Percentiles rank a stretch among this genome's conserved stretches.
Conservation (phyloP, 139 green algal genomes). For the Tetradesmus obliquus region DNA sequence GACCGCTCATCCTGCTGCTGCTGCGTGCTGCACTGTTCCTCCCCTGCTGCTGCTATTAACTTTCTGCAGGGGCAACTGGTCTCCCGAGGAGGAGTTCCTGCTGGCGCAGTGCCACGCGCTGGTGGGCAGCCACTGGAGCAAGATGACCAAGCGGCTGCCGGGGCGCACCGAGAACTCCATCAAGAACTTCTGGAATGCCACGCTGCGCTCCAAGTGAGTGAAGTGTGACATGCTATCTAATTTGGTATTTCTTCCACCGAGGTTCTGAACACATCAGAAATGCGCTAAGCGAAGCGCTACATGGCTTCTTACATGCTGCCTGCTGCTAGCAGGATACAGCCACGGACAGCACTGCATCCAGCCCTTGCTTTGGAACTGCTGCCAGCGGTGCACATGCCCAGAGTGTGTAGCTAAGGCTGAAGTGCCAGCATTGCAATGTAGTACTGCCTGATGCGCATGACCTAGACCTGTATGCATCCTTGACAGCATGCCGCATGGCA, state of each 20-base stretch:
- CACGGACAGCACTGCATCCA: too few relatives aligned
- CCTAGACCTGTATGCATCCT: too few relatives aligned
- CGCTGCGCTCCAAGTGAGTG: constrained; percentile 48
- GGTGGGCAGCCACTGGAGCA: constrained; percentile 52
- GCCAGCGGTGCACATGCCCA: too few relatives aligned
- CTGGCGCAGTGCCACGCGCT: constrained; percentile 48
- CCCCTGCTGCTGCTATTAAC: neutral
- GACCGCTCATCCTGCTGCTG: neutral
- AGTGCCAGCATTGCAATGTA: too few relatives aligned
- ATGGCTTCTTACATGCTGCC: neutral
- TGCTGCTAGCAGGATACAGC: too few relatives aligned
- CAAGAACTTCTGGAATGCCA: constrained; percentile 83
- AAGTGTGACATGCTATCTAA: neutral
- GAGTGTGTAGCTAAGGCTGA: too few relatives aligned
- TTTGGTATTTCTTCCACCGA: neutral
- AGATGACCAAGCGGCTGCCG: constrained; percentile 65
- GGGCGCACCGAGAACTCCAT: constrained; percentile 80
- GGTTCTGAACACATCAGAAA: too few relatives aligned
- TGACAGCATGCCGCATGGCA: too few relatives aligned
- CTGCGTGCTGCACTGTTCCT: neutral
- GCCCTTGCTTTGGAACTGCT: too few relatives aligned
- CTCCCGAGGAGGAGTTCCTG: constrained; percentile 44
- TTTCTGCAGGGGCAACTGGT: constrained; percentile 43
- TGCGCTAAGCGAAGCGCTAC: neutral
- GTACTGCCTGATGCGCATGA: too few relatives aligned